Conservation (phyloP, 495 filamentous ascomycete species). For the Neurospora sp. region DNA sequence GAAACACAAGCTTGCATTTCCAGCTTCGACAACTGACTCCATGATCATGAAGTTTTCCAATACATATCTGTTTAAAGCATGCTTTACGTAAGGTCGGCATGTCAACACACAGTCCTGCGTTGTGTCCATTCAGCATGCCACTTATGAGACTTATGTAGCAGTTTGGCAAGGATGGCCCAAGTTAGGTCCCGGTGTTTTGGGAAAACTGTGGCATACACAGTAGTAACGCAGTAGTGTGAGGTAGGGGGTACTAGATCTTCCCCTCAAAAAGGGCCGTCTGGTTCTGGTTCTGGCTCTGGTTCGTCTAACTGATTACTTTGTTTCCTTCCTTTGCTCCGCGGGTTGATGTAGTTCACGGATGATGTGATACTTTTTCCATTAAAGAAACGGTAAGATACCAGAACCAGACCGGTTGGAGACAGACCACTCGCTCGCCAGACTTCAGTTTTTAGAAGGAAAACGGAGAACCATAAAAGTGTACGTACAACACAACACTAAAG, state of each 20-base stretch:
- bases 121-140: too few relatives aligned
- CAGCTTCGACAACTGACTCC: neutral
- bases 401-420: too few relatives aligned
- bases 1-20: neutral
- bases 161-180: neutral
- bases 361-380: too few relatives aligned
- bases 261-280: neutral
- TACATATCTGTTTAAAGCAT: neutral
- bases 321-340: too few relatives aligned
- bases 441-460: neutral
- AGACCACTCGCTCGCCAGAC: too few relatives aligned
- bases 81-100: neutral
- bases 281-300: neutral
- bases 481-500: neutral
- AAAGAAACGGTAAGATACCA: too few relatives aligned
- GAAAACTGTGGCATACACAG: neutral
- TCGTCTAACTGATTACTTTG: neutral
- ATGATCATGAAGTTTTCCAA: neutral
- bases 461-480: neutral
- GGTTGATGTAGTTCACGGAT: too few relatives aligned
- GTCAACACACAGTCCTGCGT: neutral
- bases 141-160: neutral
- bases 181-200: neutral
- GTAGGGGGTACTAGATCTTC: neutral
- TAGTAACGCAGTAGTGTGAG: neutral